A percentile compares a stretch with the other conserved stretches of the same genome.
These are phyloP conservation scores for Aspergillus sparsus DNA, from an alignment of 495 filamentous ascomycete species.

Conservation along the genomic window DNA sequence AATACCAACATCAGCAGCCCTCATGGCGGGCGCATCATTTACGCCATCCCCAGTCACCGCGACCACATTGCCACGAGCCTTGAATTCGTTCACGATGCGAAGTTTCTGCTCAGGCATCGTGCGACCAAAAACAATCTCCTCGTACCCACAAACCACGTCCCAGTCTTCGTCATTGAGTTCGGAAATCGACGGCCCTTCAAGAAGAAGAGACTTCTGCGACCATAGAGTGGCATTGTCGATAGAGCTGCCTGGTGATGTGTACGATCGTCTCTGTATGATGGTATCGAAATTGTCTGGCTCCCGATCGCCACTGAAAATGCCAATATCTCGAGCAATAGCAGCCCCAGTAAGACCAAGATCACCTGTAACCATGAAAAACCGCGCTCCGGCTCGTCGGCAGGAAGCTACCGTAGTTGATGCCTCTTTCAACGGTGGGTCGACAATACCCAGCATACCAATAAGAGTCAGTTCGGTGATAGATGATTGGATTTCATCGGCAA, in stretches of 20 bases:
- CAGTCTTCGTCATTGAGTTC: constrained; percentile 58
- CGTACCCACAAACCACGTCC: constrained; percentile 57
- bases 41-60: constrained; percentile 76
- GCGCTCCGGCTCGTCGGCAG: constrained; percentile 64
- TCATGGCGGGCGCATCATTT: constrained; percentile 68
- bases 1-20: constrained; percentile 66
- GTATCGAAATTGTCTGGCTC: constrained; percentile 42
- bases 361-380: constrained; percentile 65
- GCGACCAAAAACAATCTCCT: constrained; percentile 69
- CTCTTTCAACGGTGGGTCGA: constrained; percentile 67
- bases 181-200: constrained; percentile 58
- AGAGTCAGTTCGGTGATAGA: constrained; percentile 45
- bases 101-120: constrained; percentile 79
- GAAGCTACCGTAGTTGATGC: constrained; percentile 47
- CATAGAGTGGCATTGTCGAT: constrained; percentile 13
- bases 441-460: constrained; percentile 53
- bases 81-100: constrained; percentile 69
- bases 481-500: constrained; percentile 46
- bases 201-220: constrained; percentile 32
- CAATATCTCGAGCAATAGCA: constrained; percentile 66
- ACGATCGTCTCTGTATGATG: constrained; percentile 10
- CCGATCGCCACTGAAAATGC: constrained; percentile 55
- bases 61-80: constrained; percentile 61
- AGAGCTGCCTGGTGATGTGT: not conserved
- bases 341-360: constrained; percentile 71